Evolutionary conservation across 1,139 yeast species (phyloP).

Genomic region (Kodamaea suecica): DNA sequence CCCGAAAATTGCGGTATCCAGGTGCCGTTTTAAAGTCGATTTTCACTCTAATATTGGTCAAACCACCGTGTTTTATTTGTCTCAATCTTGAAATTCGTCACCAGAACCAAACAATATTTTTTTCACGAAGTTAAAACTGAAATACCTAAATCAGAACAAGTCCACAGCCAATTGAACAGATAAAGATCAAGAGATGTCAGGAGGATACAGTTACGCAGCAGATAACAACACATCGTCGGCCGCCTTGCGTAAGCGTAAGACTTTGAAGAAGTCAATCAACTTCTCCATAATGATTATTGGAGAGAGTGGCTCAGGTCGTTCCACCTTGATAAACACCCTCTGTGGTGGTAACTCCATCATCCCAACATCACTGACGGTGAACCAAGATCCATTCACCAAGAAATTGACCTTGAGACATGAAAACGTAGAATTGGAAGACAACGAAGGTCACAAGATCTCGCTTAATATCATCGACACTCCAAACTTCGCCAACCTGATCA

Average conservation of each 20-base stretch:
- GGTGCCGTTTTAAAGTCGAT: too few species aligned
- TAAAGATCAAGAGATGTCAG: slow-evolving; percentile 9
- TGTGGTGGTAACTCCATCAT: slow-evolving; percentile 71
- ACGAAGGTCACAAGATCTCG: slow-evolving; percentile 49
- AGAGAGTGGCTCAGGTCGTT: slow-evolving; percentile 58
- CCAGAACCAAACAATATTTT: too few species aligned
- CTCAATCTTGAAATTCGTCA: too few species aligned
- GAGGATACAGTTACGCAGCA: slow-evolving; percentile 14
- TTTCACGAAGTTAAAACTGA: too few species aligned
- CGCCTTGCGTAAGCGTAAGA: slow-evolving; percentile 55
- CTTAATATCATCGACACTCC: slow-evolving; percentile 59
- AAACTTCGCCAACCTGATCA: slow-evolving; percentile 71
- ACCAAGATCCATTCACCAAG: slow-evolving; percentile 42
- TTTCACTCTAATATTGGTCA: too few species aligned
- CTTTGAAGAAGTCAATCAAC: slow-evolving; percentile 51
- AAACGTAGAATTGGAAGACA: slow-evolving; percentile 50
- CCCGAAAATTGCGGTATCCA: too few species aligned
- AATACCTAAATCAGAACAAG: background rate
- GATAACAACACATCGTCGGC: slow-evolving; percentile 19
- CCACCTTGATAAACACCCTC: slow-evolving; percentile 60
- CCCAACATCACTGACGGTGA: slow-evolving; percentile 34
- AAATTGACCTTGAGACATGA: slow-evolving; percentile 47
- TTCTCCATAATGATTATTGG: slow-evolving; percentile 61
- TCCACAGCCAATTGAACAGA: background rate
- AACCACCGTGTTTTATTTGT: too few species aligned